Evolutionary conservation across 495 filamentous ascomycete species (phyloP).

Genomic region (Lichenothelia convexa): DNA sequence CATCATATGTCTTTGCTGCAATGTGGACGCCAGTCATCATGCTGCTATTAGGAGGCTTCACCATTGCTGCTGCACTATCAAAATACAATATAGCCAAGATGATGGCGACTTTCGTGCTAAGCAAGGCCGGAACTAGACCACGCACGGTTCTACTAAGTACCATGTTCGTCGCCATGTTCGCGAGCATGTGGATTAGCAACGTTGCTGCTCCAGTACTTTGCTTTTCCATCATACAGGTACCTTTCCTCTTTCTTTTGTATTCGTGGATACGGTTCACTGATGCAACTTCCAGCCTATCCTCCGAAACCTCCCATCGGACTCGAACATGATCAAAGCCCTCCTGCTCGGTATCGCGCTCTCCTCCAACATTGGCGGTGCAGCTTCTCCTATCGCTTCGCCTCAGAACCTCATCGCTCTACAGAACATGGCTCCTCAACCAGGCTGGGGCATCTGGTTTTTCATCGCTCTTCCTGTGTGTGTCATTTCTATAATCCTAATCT

Average conservation of each 20-base stretch:
- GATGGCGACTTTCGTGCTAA: conserved; percentile 91
- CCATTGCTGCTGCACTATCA: conserved; percentile 82
- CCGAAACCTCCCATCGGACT: conserved; percentile 77
- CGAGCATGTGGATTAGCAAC: conserved; percentile 98
- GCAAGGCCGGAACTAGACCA: conserved; percentile 84
- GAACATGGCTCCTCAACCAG: conserved; percentile 79
- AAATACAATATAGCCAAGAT: conserved; percentile 96
- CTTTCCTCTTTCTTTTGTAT: conserved; percentile 6
- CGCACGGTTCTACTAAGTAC: conserved; percentile 76
- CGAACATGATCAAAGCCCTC: conserved; percentile 81
- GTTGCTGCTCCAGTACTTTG: conserved; percentile 96
- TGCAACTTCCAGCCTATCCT: conserved; percentile 52
- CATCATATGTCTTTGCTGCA: conserved; percentile 65
- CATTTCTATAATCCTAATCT: conserved; percentile 75
- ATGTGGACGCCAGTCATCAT: conserved; percentile 99
- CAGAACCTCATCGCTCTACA: conserved; percentile 94
- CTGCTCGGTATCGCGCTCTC: conserved; percentile 92
- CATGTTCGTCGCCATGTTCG: conserved; percentile 96
- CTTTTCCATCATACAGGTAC: conserved; percentile 83
- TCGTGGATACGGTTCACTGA: neutral
- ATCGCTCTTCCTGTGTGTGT: conserved; percentile 84
- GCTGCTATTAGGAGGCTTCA: conserved; percentile 91
- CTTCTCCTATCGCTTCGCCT: conserved; percentile 88
- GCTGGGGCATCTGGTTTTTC: conserved; percentile 95
- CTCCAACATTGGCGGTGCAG: conserved; percentile 88